phyloP scores from a whole-genome alignment of 345 rosid species.

The Mallotus nudiflorus region DNA sequence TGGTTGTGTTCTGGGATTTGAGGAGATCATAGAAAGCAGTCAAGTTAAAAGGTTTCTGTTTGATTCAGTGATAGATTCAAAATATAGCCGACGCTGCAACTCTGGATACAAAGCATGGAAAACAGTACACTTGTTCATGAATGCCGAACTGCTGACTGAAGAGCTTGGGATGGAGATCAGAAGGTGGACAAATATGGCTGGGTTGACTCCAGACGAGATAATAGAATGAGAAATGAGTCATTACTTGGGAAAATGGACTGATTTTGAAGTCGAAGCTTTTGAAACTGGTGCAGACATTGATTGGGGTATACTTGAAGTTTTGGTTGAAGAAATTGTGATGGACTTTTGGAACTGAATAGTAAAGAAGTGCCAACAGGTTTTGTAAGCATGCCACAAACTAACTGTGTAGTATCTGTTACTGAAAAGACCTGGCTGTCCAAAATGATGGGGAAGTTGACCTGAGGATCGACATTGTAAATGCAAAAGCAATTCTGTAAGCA shows the following conservation, averaged over 20 bases:
- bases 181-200: constrained; percentile 52
- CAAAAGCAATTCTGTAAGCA: no score
- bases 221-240: constrained; percentile 59
- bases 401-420: no score
- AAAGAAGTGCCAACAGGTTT: no score
- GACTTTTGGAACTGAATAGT: constrained; percentile 37
- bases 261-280: constrained; percentile 54
- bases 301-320: constrained; percentile 45
- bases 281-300: constrained; percentile 63
- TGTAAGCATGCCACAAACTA: no score
- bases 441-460: no score
- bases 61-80: constrained; percentile 61
- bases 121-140: constrained; percentile 36
- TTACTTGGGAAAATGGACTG: constrained; percentile 67
- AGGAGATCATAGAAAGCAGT: constrained; percentile 36
- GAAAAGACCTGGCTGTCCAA: no score
- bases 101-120: constrained; percentile 52
- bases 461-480: no score
- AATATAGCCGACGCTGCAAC: constrained; percentile 36
- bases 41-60: constrained; percentile 55
- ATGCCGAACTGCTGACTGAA: constrained; percentile 39
- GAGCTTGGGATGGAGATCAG: constrained; percentile 60
- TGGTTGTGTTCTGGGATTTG: constrained; percentile 37
- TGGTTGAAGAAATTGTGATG: constrained; percentile 57
- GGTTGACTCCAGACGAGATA: constrained; percentile 58